phyloP scores from a whole-genome alignment of 1,284 basidiomycete genomes.

The Ceratobasidium sp. region DNA sequence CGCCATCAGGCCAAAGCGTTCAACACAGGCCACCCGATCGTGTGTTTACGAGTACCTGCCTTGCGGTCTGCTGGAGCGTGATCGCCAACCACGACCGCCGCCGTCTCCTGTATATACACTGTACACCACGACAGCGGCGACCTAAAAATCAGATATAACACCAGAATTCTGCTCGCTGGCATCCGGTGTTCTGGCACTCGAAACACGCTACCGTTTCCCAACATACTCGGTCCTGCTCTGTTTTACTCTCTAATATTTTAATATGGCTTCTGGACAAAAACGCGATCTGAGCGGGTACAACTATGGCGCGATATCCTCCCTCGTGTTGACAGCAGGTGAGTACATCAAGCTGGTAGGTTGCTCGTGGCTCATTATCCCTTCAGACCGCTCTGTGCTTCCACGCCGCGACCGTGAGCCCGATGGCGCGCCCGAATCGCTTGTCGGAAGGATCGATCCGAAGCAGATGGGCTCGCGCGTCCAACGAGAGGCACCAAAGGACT shows the following conservation, averaged over 20 bases:
- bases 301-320: conserved; percentile 87
- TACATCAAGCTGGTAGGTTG: conserved; percentile 21
- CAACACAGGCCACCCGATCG: conserved; percentile 35
- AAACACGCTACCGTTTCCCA: conserved; percentile 17
- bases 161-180: background rate
- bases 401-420: conserved; percentile 93
- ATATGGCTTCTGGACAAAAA: conserved; percentile 52
- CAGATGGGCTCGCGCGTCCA: conserved; percentile 95
- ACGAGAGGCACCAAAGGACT: conserved; percentile 84
- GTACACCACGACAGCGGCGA: background rate
- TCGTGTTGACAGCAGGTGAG: conserved; percentile 77
- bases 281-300: conserved; percentile 86
- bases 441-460: conserved; percentile 86
- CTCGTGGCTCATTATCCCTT: conserved; percentile 18
- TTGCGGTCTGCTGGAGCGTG: conserved; percentile 19
- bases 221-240: conserved; percentile 5
- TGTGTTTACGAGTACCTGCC: conserved; percentile 5
- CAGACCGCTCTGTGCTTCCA: conserved; percentile 72
- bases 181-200: background rate
- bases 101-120: background rate
- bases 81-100: conserved; percentile 17
- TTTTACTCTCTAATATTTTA: conserved; percentile 13
- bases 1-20: conserved; percentile 22
- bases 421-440: conserved; percentile 92
- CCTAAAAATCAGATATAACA: background rate